Evolutionary conservation across 192 early-diverging fungal species (phyloP), one percentile per base, ranked within the genome.

Genomic region (Radiomyces spectabilis): DNA sequence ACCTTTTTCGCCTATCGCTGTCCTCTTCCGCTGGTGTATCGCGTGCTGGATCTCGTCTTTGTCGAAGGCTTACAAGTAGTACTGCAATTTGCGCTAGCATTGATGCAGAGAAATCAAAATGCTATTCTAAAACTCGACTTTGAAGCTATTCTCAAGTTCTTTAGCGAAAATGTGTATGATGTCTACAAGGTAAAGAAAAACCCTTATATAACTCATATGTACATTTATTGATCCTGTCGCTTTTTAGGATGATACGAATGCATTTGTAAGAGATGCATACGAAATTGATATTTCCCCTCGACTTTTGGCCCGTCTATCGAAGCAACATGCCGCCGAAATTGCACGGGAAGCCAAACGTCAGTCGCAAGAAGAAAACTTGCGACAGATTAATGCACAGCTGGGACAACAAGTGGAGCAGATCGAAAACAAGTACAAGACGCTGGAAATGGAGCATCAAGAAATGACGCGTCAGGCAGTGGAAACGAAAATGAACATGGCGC

Each of bases 1-100:
- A 99, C 97, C 5, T 57, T 94, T 65, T 99, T 99, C 78, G 95
- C 97, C 1, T 99, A 94, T 76, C 86, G 89, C 18, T 92, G 98
- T 69, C 97, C 97, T 5, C 76, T 95, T n/a, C 75, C 85, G 21
- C 68, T 94, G 35, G 91, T 95, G 8, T 85, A 86, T 63, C 82
- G 93, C 3, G 85, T 98, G 49, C 86, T 88, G 56, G 97, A 99
- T 72, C 81, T 93, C 22, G 74, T 97, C 27, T 84, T 99, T 41
- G 90, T 86, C 10, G 94, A 99, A 59, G 96, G 96, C 19, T 61
- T 90, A 33, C 92, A 97, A 43, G 73, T 85, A 5, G 68, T 96
- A 19, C 74, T 95, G 33, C 77, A 85, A 5, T 87, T 99, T 31
- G 82, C 88, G 1, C 71, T 95, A 8, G 91, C 92, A 0, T 76